phyloP scores from a whole-genome alignment of 1,284 basidiomycete genomes.

The Ceratobasidium sp. region DNA sequence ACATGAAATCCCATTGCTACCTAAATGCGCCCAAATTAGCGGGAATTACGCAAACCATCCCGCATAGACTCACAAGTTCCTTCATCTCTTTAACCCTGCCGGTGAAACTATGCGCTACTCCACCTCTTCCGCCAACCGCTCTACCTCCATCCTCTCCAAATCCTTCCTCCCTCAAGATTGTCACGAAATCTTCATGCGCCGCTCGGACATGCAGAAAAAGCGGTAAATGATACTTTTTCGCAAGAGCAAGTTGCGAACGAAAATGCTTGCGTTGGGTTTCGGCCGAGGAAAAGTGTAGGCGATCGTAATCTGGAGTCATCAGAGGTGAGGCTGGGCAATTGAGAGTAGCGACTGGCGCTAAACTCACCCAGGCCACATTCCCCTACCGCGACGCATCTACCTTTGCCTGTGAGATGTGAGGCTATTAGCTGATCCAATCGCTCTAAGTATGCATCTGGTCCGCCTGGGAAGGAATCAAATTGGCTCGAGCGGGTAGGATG shows the following conservation, averaged over 20 bases:
- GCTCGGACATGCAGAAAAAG: conserved; percentile 89
- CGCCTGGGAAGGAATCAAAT: conserved; percentile 74
- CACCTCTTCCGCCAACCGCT: conserved; percentile 71
- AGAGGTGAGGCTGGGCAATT: background rate
- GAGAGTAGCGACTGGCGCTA: conserved; percentile 8
- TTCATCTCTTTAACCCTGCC: conserved; percentile 76
- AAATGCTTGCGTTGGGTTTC: conserved; percentile 80
- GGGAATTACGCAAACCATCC: conserved; percentile 49
- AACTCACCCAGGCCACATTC: conserved; percentile 87
- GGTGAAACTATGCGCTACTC: conserved; percentile 91
- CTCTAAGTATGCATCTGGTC: conserved; percentile 75
- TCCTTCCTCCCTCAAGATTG: conserved; percentile 76
- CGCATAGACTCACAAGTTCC: conserved; percentile 72
- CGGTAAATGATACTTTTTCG: conserved; percentile 80
- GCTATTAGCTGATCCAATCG: conserved; percentile 72
- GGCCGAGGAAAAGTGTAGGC: conserved; percentile 76
- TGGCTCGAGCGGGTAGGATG: conserved; percentile 89
- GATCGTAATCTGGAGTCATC: conserved; percentile 79
- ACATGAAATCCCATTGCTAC: conserved; percentile 81
- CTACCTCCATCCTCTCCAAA: conserved; percentile 72
- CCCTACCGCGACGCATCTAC: conserved; percentile 81
- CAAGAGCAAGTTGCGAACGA: conserved; percentile 77
- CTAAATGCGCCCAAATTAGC: conserved; percentile 57
- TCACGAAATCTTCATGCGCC: conserved; percentile 79
- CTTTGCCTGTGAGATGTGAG: conserved; percentile 68